A percentile compares a stretch with the other conserved stretches of the same genome.
These are phyloP conservation scores for Rhodotorula babjevae DNA, from an alignment of 768 basidiomycete species.

Conservation along the genomic window DNA sequence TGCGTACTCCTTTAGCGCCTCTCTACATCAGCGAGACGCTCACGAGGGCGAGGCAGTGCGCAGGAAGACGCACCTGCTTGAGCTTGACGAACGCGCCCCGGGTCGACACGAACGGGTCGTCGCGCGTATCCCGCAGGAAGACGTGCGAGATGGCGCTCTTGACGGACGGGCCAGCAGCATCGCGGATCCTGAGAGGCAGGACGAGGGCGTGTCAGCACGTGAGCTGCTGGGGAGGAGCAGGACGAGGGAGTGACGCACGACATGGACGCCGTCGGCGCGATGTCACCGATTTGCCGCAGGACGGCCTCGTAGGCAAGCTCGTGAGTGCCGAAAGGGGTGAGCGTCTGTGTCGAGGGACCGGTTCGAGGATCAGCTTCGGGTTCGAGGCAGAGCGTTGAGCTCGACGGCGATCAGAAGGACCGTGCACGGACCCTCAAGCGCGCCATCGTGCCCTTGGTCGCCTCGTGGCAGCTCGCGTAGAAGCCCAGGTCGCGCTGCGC, in stretches of 20 bases:
- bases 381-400: neutral
- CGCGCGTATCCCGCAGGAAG: conserved; percentile 68
- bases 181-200: conserved; percentile 61
- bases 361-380: conserved; percentile 9
- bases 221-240: neutral
- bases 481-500: conserved; percentile 73
- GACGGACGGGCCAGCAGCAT: conserved; percentile 69
- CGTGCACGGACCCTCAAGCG: conserved; percentile 57
- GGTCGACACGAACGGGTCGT: conserved; percentile 62
- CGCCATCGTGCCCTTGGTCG: conserved; percentile 61
- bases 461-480: conserved; percentile 68
- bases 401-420: conserved; percentile 53
- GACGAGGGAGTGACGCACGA: conserved; percentile 54
- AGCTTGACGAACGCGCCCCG: conserved; percentile 61
- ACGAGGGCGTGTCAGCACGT: neutral
- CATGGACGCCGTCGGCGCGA: conserved; percentile 72
- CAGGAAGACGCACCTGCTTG: conserved; percentile 45
- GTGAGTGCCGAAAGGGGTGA: conserved; percentile 51
- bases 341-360: neutral
- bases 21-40: too few relatives aligned
- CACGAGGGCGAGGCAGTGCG: neutral
- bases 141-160: conserved; percentile 82
- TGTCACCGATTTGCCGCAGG: conserved; percentile 65
- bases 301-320: conserved; percentile 81
- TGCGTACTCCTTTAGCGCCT: conserved; percentile 54